These are phyloP conservation scores for Penicillium brasilianum DNA, from an alignment of 2,329 filamentous ascomycete genomes.

Conservation along the genomic window DNA sequence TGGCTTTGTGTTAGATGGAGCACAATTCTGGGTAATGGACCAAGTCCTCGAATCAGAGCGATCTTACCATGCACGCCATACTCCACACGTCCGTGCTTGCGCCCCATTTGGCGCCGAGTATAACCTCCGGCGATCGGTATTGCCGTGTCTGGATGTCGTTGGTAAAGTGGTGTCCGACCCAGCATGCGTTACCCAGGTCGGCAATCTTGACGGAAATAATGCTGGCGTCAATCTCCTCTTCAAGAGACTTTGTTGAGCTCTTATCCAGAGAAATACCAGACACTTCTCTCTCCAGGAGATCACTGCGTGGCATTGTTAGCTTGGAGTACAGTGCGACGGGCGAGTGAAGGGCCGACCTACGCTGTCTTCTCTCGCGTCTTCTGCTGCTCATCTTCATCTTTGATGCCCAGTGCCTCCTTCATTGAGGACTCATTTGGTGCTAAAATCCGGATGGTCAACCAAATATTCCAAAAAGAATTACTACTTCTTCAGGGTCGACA, in stretches of 20 bases:
- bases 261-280: constrained; percentile 94
- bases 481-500: constrained; percentile 32
- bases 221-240: constrained; percentile 56
- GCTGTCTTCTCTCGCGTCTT: constrained; percentile 90
- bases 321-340: neutral
- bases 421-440: constrained; percentile 59
- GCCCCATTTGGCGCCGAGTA: constrained; percentile 95
- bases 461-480: constrained; percentile 37
- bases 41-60: neutral
- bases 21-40: neutral
- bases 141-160: constrained; percentile 99
- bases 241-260: constrained; percentile 49
- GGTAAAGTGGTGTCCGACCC: constrained; percentile 98
- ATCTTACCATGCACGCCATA: constrained; percentile 95
- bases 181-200: constrained; percentile 96
- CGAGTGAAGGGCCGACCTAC: constrained; percentile 63
- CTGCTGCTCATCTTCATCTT: constrained; percentile 68
- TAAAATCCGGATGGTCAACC: constrained; percentile 42
- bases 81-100: constrained; percentile 99
- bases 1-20: constrained; percentile 45
- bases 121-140: constrained; percentile 96
- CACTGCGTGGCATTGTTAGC: constrained; percentile 57
- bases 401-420: constrained; percentile 57
- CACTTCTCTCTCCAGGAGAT: constrained; percentile 88
- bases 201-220: constrained; percentile 99